phyloP scores from a whole-genome alignment of 2,329 filamentous ascomycete species.

The Penicillium sp. region DNA sequence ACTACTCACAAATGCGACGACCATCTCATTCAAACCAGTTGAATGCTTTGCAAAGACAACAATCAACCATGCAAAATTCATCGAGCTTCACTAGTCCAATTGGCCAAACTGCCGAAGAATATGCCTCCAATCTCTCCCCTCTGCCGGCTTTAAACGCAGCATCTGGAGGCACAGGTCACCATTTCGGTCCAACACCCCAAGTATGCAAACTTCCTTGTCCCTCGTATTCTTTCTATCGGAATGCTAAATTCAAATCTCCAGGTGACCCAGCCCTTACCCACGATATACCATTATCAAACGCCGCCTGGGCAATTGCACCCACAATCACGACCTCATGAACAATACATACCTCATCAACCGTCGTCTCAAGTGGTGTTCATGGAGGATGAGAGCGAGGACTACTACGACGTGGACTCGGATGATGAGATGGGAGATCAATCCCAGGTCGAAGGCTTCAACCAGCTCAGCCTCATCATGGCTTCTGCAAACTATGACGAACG shows the following conservation, averaged over 20 bases:
- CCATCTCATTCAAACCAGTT: not conserved
- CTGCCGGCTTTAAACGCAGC: not conserved
- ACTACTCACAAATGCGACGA: slow-evolving; percentile 3
- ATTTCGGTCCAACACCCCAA: not conserved
- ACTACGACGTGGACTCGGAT: slow-evolving; percentile 63
- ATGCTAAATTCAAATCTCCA: not conserved
- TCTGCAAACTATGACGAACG: slow-evolving; percentile 49
- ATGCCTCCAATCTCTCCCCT: slow-evolving; percentile 4
- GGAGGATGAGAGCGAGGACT: slow-evolving; percentile 61
- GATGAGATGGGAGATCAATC: slow-evolving; percentile 55
- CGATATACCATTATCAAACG: slow-evolving; percentile 16
- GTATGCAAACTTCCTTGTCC: not conserved
- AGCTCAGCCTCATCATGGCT: slow-evolving; percentile 47
- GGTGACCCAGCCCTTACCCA: slow-evolving; percentile 3
- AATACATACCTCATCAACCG: slow-evolving; percentile 12
- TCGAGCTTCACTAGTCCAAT: not conserved
- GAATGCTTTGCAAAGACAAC: not conserved
- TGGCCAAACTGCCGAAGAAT: slow-evolving; percentile 3
- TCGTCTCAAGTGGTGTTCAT: slow-evolving; percentile 40
- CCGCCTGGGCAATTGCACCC: slow-evolving; percentile 2
- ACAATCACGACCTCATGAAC: slow-evolving; percentile 7
- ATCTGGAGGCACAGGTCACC: not conserved
- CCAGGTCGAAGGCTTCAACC: slow-evolving; percentile 37
- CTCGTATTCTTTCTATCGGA: not conserved
- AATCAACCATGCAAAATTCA: not conserved